Conservation (phyloP, 164 flowering plant genomes). For the Nelumbo lutea region DNA sequence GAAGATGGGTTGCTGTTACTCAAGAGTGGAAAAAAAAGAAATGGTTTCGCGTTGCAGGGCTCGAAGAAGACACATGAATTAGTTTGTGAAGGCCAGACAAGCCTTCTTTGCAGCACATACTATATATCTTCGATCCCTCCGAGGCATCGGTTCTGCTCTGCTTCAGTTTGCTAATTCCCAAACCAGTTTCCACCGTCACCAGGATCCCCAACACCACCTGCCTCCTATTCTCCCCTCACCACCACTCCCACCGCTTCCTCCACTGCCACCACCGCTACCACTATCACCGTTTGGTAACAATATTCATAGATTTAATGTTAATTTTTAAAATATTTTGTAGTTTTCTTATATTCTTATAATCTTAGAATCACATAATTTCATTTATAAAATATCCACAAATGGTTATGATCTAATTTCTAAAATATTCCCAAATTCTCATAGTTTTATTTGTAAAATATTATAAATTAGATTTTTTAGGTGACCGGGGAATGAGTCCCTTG, state of each 20-base stretch:
- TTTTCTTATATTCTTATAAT: too few relatives aligned
- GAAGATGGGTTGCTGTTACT: constrained; percentile 71
- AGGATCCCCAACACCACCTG: constrained; percentile 17
- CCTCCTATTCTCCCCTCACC: constrained; percentile 32
- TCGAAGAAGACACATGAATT: constrained; percentile 81
- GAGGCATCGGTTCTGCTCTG: constrained; percentile 72
- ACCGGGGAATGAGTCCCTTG: too few relatives aligned
- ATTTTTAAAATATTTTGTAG: too few relatives aligned
- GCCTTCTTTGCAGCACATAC: constrained; percentile 61
- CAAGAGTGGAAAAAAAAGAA: constrained; percentile 69
- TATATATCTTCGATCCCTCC: constrained; percentile 68
- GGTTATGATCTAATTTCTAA: too few relatives aligned
- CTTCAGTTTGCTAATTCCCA: constrained; percentile 74
- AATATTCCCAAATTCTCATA: too few relatives aligned
- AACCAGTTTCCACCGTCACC: constrained; percentile 37
- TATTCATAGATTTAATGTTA: too few relatives aligned
- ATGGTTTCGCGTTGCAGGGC: constrained; percentile 80
- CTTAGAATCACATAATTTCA: too few relatives aligned
- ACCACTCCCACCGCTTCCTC: constrained; percentile 25
- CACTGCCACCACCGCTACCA: constrained; percentile 40
- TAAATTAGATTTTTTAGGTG: too few relatives aligned
- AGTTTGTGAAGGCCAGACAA: constrained; percentile 71
- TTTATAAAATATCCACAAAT: too few relatives aligned
- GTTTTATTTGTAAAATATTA: too few relatives aligned
- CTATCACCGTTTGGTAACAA: too few relatives aligned